Percentiles rank a stretch among this genome's conserved stretches.
Conservation (phyloP, 495 filamentous ascomycete species). For the Hyaloscypha finlandica region DNA sequence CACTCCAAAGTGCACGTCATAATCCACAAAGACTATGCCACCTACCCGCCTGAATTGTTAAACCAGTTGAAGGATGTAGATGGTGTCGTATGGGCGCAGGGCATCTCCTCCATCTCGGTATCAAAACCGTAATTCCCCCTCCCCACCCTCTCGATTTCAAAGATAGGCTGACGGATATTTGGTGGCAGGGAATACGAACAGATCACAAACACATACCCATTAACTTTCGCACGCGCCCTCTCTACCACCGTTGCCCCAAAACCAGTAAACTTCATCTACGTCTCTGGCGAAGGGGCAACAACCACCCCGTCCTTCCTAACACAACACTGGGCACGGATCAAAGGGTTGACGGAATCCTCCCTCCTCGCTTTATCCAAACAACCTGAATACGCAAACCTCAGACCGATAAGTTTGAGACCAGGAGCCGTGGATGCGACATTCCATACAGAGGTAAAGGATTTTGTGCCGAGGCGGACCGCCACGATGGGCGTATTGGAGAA, state of each 20-base stretch:
- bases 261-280: constrained; percentile 68
- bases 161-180: not conserved
- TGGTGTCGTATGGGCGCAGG: constrained; percentile 72
- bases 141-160: not conserved
- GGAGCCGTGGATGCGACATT: constrained; percentile 18
- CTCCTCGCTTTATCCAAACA: constrained; percentile 48
- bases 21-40: constrained; percentile 63
- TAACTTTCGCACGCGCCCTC: constrained; percentile 64
- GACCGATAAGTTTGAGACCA: constrained; percentile 43
- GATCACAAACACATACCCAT: constrained; percentile 65
- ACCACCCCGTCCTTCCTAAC: constrained; percentile 51
- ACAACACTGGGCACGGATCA: constrained; percentile 58
- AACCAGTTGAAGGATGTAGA: constrained; percentile 61
- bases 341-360: constrained; percentile 61
- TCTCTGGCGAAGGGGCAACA: constrained; percentile 62
- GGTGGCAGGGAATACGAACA: constrained; percentile 60
- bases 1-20: constrained; percentile 61
- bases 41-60: constrained; percentile 54
- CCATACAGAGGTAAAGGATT: constrained; percentile 20
- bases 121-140: constrained; percentile 52
- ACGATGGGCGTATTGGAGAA: constrained; percentile 18
- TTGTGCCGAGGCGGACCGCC: constrained; percentile 9
- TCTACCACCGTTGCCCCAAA: constrained; percentile 46
- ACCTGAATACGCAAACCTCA: constrained; percentile 36
- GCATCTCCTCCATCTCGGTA: constrained; percentile 60